Conservation (phyloP, 2,329 filamentous ascomycete species). For the Apiospora sp. region DNA sequence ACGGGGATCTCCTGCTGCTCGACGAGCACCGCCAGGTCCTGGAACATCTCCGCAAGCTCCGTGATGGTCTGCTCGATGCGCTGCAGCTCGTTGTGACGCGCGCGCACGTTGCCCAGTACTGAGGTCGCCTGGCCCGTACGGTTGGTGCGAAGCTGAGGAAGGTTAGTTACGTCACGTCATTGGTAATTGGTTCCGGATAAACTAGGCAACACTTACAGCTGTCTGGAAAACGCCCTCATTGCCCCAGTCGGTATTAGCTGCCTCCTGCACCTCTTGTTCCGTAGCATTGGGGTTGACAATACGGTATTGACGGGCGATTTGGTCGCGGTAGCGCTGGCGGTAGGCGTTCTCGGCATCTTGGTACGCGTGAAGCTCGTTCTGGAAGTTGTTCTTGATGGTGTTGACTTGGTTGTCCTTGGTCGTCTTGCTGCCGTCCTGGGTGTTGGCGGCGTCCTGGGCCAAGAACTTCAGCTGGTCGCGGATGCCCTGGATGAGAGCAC, state of each 20-base stretch:
- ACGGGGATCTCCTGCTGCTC: constrained; percentile 75
- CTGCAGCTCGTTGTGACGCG: constrained; percentile 84
- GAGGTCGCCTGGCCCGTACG: constrained; percentile 76
- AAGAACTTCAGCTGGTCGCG: constrained; percentile 81
- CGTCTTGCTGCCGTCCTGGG: constrained; percentile 63
- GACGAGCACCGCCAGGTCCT: constrained; percentile 77
- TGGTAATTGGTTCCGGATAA: neutral
- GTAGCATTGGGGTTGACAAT: constrained; percentile 85
- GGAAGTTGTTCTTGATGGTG: constrained; percentile 75
- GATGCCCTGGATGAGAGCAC: constrained; percentile 77
- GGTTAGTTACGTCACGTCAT: constrained; percentile 24
- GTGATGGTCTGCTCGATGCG: constrained; percentile 78
- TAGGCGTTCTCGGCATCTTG: constrained; percentile 76
- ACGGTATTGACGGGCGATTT: constrained; percentile 80
- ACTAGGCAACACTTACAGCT: constrained; percentile 61
- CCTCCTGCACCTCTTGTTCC: constrained; percentile 74
- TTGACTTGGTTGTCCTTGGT: constrained; percentile 73
- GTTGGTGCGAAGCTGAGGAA: constrained; percentile 75
- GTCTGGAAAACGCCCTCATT: constrained; percentile 84
- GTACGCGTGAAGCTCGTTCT: constrained; percentile 74
- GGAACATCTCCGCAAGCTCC: constrained; percentile 75
- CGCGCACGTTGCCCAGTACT: constrained; percentile 79
- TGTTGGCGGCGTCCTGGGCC: constrained; percentile 73
- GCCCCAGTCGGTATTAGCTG: constrained; percentile 75
- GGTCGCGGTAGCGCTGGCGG: constrained; percentile 75